Base-by-base conservation (phyloP, 2,329 filamentous ascomycete genomes). In the Colletotrichum lentis region DNA sequence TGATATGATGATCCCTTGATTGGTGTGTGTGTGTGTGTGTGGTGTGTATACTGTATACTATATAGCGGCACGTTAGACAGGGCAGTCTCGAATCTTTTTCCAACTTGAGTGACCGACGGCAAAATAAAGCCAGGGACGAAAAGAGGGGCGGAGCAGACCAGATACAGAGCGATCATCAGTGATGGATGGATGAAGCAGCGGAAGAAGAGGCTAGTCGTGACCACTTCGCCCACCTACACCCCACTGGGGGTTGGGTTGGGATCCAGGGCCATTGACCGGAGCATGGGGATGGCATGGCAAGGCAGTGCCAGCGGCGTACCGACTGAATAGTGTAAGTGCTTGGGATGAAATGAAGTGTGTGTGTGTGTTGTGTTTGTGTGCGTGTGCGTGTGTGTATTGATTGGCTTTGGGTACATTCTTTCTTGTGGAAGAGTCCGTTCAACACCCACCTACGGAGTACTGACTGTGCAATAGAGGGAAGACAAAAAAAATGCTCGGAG, bases 221-320 rank as follows among this genome's bases (percentile, higher is more conserved):
- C 58, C 62, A 69, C 44, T 47, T 22, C 20, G 66, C 39, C 66
- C 66, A 69, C 66, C 65, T 69, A 46, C 55, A 69, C 66, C 54
- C 55, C 62, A 68, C 66, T 31, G 50, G 54, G 55, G 65, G 62
- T 44, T 60, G 62, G 55, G 49, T 12, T 22, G 44, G 66, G 49
- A 65, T 66, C 62, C 62, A 61, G 50, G 62, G n/a, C 44, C 20
- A 39, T 31, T 35, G 20, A 64, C 53, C 53, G 22, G 60, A 55
- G 41, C n/a, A 62, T 39, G 27, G 41, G 41, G 61, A 59, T 60
- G 49, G 61, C 47, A 59, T 37, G 55, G 41, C 27, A 10, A 11
- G 46, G 59, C 44, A 35, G 31, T 49, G 27, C 49, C 44, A 24
- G 49, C 18, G 35, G 20, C 14, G 20, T 39, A 52, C 49, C 8